Evolutionary conservation across 2,329 filamentous ascomycete species (phyloP).

Genomic region (Iodosphaeria phyllophila): DNA sequence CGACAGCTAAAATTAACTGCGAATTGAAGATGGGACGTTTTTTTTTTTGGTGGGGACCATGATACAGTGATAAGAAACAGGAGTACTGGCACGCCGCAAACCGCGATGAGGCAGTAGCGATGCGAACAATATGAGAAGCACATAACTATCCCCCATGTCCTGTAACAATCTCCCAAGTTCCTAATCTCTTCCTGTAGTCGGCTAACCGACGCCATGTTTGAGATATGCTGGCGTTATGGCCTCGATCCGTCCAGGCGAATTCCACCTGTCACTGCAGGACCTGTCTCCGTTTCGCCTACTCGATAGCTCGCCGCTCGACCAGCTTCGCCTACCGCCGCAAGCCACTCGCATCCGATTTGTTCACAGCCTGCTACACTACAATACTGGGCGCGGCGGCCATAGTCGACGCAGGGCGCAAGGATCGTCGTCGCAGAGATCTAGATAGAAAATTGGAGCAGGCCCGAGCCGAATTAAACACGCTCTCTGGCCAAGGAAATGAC

Average conservation of each 20-base stretch:
- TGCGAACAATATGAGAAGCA: too few relatives aligned
- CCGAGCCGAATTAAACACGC: conserved; percentile 23
- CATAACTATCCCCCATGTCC: too few relatives aligned
- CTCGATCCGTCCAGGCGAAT: conserved; percentile 42
- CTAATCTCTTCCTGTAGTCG: too few relatives aligned
- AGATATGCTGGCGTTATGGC: conserved; percentile 51
- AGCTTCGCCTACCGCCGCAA: conserved; percentile 29
- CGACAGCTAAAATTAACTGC: too few relatives aligned
- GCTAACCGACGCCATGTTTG: conserved; percentile 12
- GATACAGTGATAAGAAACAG: too few relatives aligned
- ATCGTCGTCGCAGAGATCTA: conserved; percentile 37
- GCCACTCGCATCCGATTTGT: conserved; percentile 30
- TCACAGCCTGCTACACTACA: conserved; percentile 50
- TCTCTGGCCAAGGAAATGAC: conserved; percentile 19
- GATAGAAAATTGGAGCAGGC: conserved; percentile 40
- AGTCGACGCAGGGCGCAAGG: conserved; percentile 40
- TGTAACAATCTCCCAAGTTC: too few relatives aligned
- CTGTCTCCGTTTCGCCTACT: conserved; percentile 32
- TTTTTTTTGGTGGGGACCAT: too few relatives aligned
- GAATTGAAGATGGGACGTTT: too few relatives aligned
- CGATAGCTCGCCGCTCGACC: conserved; percentile 29
- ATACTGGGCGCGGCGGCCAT: conserved; percentile 47
- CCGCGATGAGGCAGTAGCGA: too few relatives aligned
- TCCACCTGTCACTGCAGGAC: conserved; percentile 41
- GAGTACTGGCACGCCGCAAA: too few relatives aligned